A percentile compares a stretch with the other conserved stretches of the same genome.
Conservation (phyloP, 2,329 filamentous ascomycete species). For the Biscogniauxia marginata region DNA sequence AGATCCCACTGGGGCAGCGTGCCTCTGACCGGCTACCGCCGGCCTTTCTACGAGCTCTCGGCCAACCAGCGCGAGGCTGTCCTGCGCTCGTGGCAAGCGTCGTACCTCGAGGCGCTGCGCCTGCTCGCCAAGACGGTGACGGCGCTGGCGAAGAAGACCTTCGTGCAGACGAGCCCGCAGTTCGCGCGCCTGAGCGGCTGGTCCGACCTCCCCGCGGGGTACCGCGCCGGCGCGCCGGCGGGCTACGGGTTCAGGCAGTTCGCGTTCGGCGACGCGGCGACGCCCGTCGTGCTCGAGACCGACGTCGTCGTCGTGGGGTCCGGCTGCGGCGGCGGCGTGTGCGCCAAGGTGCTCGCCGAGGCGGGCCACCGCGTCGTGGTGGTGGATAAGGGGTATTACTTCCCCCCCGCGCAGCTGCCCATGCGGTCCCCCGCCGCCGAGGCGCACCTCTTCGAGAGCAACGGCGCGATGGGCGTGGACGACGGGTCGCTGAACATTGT, state of each 20-base stretch:
- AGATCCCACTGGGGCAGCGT: background rate
- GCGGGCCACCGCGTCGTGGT: constrained; percentile 55
- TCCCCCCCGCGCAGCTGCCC: constrained; percentile 61
- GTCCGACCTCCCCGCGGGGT: constrained; percentile 50
- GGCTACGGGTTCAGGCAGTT: constrained; percentile 66
- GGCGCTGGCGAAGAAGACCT: constrained; percentile 52
- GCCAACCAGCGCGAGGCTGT: constrained; percentile 60
- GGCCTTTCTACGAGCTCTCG: constrained; percentile 61
- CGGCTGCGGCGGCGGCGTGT: constrained; percentile 67
- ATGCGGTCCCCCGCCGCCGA: constrained; percentile 56
- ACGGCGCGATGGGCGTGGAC: constrained; percentile 46
- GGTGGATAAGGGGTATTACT: constrained; percentile 68
- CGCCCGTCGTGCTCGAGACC: constrained; percentile 62
- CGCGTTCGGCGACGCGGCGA: constrained; percentile 31
- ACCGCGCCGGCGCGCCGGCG: constrained; percentile 50
- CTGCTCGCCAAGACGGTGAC: constrained; percentile 47
- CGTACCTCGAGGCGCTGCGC: background rate
- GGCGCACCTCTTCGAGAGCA: constrained; percentile 59
- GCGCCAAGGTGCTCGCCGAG: constrained; percentile 65
- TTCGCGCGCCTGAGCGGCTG: constrained; percentile 58
- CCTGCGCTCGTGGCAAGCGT: constrained; percentile 57
- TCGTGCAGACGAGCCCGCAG: constrained; percentile 53
- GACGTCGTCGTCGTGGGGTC: constrained; percentile 75
- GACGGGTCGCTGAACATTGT: constrained; percentile 53
- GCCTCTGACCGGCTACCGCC: constrained; percentile 38